Conservation (phyloP, 2,329 filamentous ascomycete species). For the Penicillium freii region DNA sequence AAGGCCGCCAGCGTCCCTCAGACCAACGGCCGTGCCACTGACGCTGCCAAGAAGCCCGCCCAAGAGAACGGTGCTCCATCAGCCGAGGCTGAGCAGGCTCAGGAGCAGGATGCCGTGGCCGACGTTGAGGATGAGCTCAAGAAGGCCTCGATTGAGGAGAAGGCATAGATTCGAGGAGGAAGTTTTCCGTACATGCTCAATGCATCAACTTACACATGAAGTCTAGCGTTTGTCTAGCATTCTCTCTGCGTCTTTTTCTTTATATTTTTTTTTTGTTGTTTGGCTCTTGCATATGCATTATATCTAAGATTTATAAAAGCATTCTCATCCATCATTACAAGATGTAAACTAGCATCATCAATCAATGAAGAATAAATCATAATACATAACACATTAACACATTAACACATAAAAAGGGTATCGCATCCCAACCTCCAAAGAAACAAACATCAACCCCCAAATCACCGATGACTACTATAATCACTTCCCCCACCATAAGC, state of each 20-base stretch:
- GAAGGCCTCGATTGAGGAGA: slow-evolving; percentile 60
- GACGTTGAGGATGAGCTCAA: slow-evolving; percentile 61
- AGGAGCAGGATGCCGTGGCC: slow-evolving; percentile 59
- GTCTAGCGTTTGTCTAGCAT: slow-evolving; percentile 31
- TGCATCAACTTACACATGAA: slow-evolving; percentile 12
- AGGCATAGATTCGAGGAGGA: slow-evolving; percentile 27
- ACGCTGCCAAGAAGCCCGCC: slow-evolving; percentile 55
- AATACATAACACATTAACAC: background rate
- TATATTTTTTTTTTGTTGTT: slow-evolving; percentile 6
- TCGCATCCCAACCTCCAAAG: slow-evolving; percentile 6
- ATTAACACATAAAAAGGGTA: slow-evolving; percentile 18
- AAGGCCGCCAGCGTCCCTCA: slow-evolving; percentile 51
- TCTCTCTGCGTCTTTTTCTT: slow-evolving; percentile 14
- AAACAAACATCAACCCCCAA: background rate
- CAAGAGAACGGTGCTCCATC: slow-evolving; percentile 53
- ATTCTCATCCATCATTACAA: background rate
- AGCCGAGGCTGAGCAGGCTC: slow-evolving; percentile 54
- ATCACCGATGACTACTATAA: slow-evolving; percentile 18
- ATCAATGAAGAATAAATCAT: background rate
- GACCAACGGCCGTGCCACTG: slow-evolving; percentile 46
- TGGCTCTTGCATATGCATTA: slow-evolving; percentile 20
- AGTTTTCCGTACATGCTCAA: slow-evolving; percentile 16
- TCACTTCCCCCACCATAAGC: slow-evolving; percentile 38
- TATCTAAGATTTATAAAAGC: slow-evolving; percentile 18
- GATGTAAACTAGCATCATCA: background rate